Evolutionary conservation across 345 rosid genomes (phyloP).

Genomic region (Xanthoceras sorbifolium): DNA sequence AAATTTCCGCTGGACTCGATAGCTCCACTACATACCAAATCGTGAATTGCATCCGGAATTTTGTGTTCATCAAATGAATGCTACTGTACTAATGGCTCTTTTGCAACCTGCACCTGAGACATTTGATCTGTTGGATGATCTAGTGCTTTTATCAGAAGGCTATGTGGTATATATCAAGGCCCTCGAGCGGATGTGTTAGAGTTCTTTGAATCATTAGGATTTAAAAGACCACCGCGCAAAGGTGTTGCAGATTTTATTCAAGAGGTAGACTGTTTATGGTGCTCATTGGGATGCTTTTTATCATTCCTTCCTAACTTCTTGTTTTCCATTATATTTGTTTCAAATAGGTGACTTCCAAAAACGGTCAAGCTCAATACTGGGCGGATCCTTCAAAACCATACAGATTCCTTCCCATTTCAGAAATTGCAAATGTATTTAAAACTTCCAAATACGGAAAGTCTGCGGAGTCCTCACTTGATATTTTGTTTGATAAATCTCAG

Average conservation of each 20-base stretch:
- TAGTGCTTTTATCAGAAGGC: constrained; percentile 82
- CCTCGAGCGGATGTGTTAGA: constrained; percentile 69
- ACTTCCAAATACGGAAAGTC: constrained; percentile 60
- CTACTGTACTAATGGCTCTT: constrained; percentile 88
- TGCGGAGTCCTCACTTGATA: constrained; percentile 48
- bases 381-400: constrained; percentile 78
- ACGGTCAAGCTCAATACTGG: constrained; percentile 98
- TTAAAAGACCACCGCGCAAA: constrained; percentile 74
- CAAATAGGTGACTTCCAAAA: constrained; percentile 80
- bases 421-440: constrained; percentile 71
- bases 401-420: constrained; percentile 57
- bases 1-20: constrained; percentile 95
- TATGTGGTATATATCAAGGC: constrained; percentile 82
- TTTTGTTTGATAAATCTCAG: constrained; percentile 51
- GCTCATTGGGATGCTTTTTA: constrained; percentile 14
- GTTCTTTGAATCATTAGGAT: constrained; percentile 90
- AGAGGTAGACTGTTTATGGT: constrained; percentile 55
- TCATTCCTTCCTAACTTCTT: constrained; percentile 12
- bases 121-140: constrained; percentile 86
- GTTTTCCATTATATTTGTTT: not conserved
- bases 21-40: constrained; percentile 93
- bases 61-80: constrained; percentile 91
- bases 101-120: constrained; percentile 99
- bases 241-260: constrained; percentile 97
- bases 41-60: constrained; percentile 77